Base-by-base conservation (phyloP, 305 asterid species). In the Salvia sclarea region DNA sequence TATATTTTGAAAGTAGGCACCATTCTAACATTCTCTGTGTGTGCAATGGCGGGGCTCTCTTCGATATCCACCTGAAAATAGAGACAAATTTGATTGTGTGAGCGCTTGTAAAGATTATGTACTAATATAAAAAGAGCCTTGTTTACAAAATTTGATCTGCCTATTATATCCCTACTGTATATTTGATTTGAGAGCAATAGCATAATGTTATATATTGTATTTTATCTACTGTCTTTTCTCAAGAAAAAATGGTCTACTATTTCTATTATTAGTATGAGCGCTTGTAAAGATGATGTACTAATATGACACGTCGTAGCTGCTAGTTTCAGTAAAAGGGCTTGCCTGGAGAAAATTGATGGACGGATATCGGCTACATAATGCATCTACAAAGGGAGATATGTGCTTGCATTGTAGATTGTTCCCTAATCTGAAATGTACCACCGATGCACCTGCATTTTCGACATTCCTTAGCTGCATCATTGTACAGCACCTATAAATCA, bases 1-100 rank as follows among this genome's bases (percentile, higher is more conserved):
- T 94, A 91, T 61, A 93, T 91, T 84, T 91, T 93, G 83, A 93
- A 68, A 14, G 98, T 88, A 2, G 98, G 98, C 10, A 79, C 87
- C 54, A 80, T 70, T 66, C 83, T 82, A 43, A 93, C 84, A 37
- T 83, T 87, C 74, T 93, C 97, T 0, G 91, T 87, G 8, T 57
- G 69, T 9, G 82, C 91, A 60, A 90, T 80, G 35, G 67, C 80
- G 0, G 84, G 84, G 76, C 79, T 78, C 68, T 82, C 90, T 68
- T 82, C 95, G 13, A 85, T 72, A 76, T 93, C 89, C 72, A 93
- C 98, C 98, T 93, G 73, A 67, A 72, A 63, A 70, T 68, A 62
- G 7, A 53, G 40, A 44, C 13, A 24, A 22, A 41, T 45, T 18
- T 24, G 13, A n/a, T n/a, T 30, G 10, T 20, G 48, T 21, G 12